Evolutionary conservation across 140 eudicot species (phyloP), one percentile per base, ranked within the genome.

Genomic region (Flaveria floridana): DNA sequence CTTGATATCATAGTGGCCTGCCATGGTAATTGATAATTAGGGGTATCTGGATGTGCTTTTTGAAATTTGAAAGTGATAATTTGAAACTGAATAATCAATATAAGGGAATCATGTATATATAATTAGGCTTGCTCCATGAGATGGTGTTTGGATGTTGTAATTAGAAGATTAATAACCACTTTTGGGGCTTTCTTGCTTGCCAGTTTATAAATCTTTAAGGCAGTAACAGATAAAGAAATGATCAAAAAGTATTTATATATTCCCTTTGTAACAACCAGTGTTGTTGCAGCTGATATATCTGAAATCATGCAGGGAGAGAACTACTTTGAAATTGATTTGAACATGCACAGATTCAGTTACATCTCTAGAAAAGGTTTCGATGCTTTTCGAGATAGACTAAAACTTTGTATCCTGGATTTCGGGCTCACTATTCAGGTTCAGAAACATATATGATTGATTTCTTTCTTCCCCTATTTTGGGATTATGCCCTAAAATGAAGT

Each of bases 361-460:
- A 85, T 94, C 67, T 90, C 96, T 57, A 87, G 97, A 73, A 90
- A 85, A 79, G 97, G 97, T 26, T 85, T 94, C 9, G 96, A 90
- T 75, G 88, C 99, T 64, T 85, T 94, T 74, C 87, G 83, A 71
- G 96, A 90, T 65, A 79, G 97, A 83, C 73, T 94, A 77, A 90
- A 94, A 80, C 80, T 71, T 61, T 94, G 96, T 65, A 82, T 87
- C 65, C 75, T 94, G 47, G 99, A 94, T 81, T 88, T 90, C 68
- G 99, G 99, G 28, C 90, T 90, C 66, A 90, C 99, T 8, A 88
- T 94, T 65, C 99, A 94, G 99, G 99, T 93, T 59, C 47, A 41
- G 61, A 20, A 69, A 46, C 76, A 68, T 21, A 52, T 64, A 18
- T 23, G 53, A 66, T 61, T 48, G 65, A n/a, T 23, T 41, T 46